Evolutionary conservation across 495 filamentous ascomycete species (phyloP).

Genomic region (Annulohypoxylon moriforme): DNA sequence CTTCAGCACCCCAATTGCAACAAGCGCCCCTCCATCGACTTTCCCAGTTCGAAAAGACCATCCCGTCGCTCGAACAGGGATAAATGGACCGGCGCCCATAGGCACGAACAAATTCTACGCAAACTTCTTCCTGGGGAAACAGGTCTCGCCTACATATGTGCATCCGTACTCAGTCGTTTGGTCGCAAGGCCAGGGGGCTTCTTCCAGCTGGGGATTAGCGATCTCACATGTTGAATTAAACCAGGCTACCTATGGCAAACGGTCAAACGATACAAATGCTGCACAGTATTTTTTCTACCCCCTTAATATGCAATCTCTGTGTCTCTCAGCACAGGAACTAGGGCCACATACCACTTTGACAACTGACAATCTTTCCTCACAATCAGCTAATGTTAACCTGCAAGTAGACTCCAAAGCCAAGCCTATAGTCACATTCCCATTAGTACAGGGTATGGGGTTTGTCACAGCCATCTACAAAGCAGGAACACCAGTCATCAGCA

Average conservation of each 20-base stretch:
- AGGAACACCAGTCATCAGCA: constrained; percentile 76
- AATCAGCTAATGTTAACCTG: constrained; percentile 80
- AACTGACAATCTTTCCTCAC: constrained; percentile 70
- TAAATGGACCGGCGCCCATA: constrained; percentile 63
- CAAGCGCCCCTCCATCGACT: constrained; percentile 64
- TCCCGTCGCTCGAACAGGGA: constrained; percentile 54
- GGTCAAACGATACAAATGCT: constrained; percentile 61
- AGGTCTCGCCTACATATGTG: constrained; percentile 77
- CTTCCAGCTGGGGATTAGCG: constrained; percentile 79
- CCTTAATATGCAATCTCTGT: constrained; percentile 81
- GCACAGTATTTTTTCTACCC: constrained; percentile 83
- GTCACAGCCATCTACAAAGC: constrained; percentile 82
- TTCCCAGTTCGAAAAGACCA: constrained; percentile 63
- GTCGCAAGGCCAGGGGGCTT: constrained; percentile 74
- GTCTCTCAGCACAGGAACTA: constrained; percentile 82
- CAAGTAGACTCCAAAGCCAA: constrained; percentile 61
- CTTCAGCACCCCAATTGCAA: constrained; percentile 69
- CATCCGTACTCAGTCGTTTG: constrained; percentile 88
- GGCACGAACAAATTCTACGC: constrained; percentile 93
- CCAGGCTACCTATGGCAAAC: constrained; percentile 71
- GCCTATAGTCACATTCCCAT: constrained; percentile 75
- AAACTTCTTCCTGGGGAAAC: constrained; percentile 84
- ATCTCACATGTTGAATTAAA: constrained; percentile 75
- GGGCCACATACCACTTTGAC: constrained; percentile 67
- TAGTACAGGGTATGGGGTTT: constrained; percentile 92